Conservation (phyloP, 2,329 filamentous ascomycete genomes). For the Aspergillus tubingensis region DNA sequence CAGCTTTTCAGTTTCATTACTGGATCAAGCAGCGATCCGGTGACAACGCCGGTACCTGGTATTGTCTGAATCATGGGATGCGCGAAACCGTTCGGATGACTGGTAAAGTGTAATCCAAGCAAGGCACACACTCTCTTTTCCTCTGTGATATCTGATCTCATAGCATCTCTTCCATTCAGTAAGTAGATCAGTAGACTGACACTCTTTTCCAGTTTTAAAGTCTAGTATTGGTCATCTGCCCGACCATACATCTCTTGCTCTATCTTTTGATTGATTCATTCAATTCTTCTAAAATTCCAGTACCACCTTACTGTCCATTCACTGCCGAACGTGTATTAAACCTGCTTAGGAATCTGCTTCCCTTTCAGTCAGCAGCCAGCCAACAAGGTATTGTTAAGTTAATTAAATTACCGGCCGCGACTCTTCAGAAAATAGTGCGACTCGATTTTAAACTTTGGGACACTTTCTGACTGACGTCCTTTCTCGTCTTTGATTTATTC, state of each 20-base stretch:
- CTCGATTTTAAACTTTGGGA: background rate
- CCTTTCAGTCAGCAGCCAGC: background rate
- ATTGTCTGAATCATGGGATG: slow-evolving; percentile 7
- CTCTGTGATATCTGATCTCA: background rate
- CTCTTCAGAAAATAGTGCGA: background rate
- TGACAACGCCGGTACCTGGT: slow-evolving; percentile 14
- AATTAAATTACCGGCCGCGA: background rate
- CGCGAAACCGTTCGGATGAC: background rate
- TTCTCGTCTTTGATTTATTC: background rate
- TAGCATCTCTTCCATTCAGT: background rate
- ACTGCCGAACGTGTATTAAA: background rate
- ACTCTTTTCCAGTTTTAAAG: background rate
- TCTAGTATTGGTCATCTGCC: background rate
- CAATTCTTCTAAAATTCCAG: background rate
- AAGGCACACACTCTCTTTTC: background rate
- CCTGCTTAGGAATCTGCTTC: background rate
- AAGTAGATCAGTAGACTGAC: background rate
- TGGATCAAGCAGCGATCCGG: slow-evolving; percentile 9
- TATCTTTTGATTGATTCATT: no score
- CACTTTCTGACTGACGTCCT: background rate
- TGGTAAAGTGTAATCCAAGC: background rate
- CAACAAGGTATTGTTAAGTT: slow-evolving; percentile 1
- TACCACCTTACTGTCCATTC: background rate
- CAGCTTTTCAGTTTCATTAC: background rate
- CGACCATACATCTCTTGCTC: background rate